A percentile compares a stretch with the other conserved stretches of the same genome.
Evolutionary conservation across 2,329 filamentous ascomycete genomes (phyloP).

Genomic region (Lasiodiplodia theobromae): DNA sequence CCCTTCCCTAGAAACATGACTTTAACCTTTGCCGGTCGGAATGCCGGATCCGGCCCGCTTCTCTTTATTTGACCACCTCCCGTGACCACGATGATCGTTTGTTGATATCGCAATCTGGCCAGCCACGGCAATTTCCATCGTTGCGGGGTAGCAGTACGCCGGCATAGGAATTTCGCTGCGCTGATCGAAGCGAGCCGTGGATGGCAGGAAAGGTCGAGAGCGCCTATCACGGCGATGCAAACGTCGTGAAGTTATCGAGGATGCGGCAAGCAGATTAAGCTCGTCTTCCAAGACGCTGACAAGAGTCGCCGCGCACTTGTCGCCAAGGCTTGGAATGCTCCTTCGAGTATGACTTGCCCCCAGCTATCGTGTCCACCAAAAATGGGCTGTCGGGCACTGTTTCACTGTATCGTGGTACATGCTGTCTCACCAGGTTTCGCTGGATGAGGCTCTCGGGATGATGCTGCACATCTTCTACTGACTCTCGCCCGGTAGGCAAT

Average conservation of each 20-base stretch:
- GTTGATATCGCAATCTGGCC: background rate
- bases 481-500: background rate
- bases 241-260: background rate
- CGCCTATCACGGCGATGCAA: background rate
- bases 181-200: background rate
- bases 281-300: slow-evolving; percentile 11
- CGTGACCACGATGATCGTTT: slow-evolving; percentile 6
- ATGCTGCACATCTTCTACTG: background rate
- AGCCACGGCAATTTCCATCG: background rate
- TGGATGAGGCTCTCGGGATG: background rate
- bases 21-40: background rate
- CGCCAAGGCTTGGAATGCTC: background rate
- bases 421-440: background rate
- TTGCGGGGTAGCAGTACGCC: background rate
- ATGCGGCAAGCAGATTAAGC: slow-evolving; percentile 3
- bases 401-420: background rate
- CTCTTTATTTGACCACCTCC: background rate
- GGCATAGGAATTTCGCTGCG: background rate
- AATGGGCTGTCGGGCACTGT: background rate
- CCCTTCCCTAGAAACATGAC: background rate
- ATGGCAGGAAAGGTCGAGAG: background rate
- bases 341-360: background rate
- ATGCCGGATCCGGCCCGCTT: background rate
- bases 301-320: slow-evolving; percentile 3
- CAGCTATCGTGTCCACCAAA: background rate